Evolutionary conservation across 2,329 filamentous ascomycete species (phyloP).

Genomic region (Aureobasidium sp.): DNA sequence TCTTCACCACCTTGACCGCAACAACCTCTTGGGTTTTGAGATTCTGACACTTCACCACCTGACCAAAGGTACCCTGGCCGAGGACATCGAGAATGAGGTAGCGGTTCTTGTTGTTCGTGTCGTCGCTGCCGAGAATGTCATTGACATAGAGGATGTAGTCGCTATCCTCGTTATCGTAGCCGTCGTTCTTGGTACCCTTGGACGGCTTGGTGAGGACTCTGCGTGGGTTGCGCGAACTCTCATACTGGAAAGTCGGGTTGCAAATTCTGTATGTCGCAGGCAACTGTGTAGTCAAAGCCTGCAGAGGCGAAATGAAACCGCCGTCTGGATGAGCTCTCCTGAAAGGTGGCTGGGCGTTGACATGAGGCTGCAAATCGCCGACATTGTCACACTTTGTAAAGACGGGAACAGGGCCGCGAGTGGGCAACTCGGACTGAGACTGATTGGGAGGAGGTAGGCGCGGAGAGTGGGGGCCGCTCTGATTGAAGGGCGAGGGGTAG

Average conservation of each 20-base stretch:
- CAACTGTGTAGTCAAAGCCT: constrained; percentile 88
- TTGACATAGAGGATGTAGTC: constrained; percentile 99
- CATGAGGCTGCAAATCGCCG: constrained; percentile 69
- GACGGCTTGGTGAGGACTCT: constrained; percentile 95
- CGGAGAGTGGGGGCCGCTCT: constrained; percentile 13
- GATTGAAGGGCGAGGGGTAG: constrained; percentile 30
- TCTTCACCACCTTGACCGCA: constrained; percentile 98
- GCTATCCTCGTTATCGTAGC: constrained; percentile 97
- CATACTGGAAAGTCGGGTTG: constrained; percentile 97
- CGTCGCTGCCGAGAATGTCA: constrained; percentile 94
- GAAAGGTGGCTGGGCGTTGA: constrained; percentile 82
- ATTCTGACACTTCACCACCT: constrained; percentile 98
- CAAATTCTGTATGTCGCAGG: constrained; percentile 96
- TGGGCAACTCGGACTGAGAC: constrained; percentile 14
- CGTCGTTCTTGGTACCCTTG: constrained; percentile 97
- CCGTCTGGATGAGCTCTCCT: constrained; percentile 92
- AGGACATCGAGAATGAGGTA: constrained; percentile 96
- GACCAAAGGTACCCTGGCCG: constrained; percentile 94
- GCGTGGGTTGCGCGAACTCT: constrained; percentile 91
- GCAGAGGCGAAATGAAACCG: constrained; percentile 93
- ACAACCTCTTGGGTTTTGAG: constrained; percentile 97
- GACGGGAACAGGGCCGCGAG: constrained; percentile 68
- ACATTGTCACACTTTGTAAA: constrained; percentile 70
- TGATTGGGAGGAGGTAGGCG: constrained; percentile 12
- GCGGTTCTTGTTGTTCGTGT: constrained; percentile 97